Percentiles rank a stretch among this genome's conserved stretches.
These are phyloP conservation scores for Glaciozyma antarctica DNA, from an alignment of 768 basidiomycete genomes.

Conservation along the genomic window DNA sequence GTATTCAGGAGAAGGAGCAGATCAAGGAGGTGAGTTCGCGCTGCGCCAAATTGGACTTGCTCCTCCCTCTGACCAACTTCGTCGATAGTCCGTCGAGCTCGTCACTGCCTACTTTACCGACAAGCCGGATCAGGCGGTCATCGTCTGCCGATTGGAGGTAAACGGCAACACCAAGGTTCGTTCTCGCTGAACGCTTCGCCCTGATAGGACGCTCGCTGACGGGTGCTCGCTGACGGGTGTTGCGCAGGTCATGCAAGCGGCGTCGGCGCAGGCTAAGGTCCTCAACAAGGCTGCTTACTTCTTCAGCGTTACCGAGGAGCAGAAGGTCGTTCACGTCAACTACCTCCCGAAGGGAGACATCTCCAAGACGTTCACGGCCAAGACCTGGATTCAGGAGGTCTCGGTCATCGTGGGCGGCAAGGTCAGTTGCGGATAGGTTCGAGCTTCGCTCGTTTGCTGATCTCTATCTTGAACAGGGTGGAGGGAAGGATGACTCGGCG, in stretches of 20 bases:
- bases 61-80: not conserved
- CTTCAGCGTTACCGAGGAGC: conserved; percentile 66
- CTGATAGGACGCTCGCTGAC: not conserved
- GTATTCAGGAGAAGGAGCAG: conserved; percentile 65
- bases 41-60: not conserved
- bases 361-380: conserved; percentile 60
- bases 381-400: conserved; percentile 75
- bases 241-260: conserved; percentile 55
- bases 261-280: conserved; percentile 69
- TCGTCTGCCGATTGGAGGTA: conserved; percentile 61
- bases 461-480: conserved; percentile 51
- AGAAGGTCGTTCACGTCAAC: conserved; percentile 81
- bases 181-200: not conserved
- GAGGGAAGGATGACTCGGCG: conserved; percentile 85
- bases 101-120: conserved; percentile 66
- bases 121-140: conserved; percentile 59
- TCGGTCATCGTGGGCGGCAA: conserved; percentile 79
- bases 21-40: conserved; percentile 58
- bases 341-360: conserved; percentile 58
- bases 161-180: conserved; percentile 76
- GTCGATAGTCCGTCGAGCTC: conserved; percentile 57
- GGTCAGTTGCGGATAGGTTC: conserved; percentile 44
- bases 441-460: not conserved
- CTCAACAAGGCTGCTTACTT: conserved; percentile 77
- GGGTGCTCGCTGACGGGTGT: not conserved